Evolutionary conservation across 306 rosid species (phyloP), one percentile per base, ranked within the genome.

Genomic region (Malus sieversii): DNA sequence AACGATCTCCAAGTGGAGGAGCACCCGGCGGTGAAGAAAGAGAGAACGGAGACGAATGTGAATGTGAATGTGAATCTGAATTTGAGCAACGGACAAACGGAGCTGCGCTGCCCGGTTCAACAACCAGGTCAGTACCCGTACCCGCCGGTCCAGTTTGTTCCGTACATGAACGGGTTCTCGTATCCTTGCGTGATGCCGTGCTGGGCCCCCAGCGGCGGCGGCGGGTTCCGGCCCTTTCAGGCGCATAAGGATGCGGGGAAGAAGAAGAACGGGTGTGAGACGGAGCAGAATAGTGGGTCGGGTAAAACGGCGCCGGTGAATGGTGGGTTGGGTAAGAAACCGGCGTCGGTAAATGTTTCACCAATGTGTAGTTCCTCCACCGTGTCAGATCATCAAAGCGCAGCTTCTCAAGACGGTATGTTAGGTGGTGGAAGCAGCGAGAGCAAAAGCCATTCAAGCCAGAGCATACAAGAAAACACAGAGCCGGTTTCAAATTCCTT

Each of bases 371-470:
- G 90, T 62, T 86, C 96, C 57, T 84, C 92, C 55, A 81, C 75
- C 12, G 73, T 82, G 79, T 90, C 92, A 0, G 86, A 88, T 59
- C 72, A 80, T 48, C 82, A 35, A 29, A 78, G 86, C 68, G 83
- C 59, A 73, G 77, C 85, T 33, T 88, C 92, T 55, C 85, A 44
- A 23, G 93, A 88, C 86, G 97, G 97, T 92, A 73, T 19, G 15
- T 4, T 79, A 88, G 98, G 88, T 62, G 85, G 83, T 16, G 86
- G 87, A 11, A 87, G 91, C 80, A 77, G 80, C 22, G 81, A 85
- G 1, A 77, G 85, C 58, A 77, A 53, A 61, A 88, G 87, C 75
- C 89, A 85, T 76, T 89, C 96, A 22, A 71, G 78, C 58, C 83
- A 77, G 19, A 85, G 92, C 3, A 77, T 77, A 19, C 53, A 72